Evolutionary conservation across 192 early-diverging fungal species (phyloP).

Genomic region (Phycomyces nitens): DNA sequence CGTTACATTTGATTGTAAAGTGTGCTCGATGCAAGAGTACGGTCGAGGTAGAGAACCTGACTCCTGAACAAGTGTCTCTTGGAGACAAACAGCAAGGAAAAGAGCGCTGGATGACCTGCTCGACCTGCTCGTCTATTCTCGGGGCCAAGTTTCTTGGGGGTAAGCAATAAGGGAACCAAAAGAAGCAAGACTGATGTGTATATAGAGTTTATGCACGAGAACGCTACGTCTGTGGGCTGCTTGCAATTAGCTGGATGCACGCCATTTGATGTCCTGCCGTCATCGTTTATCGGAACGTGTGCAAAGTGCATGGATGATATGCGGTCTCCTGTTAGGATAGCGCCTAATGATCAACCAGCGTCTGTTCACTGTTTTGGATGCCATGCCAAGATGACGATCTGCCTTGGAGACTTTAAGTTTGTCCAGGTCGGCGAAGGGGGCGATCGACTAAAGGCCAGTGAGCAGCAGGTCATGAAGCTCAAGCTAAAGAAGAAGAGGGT

Average conservation of each 20-base stretch:
- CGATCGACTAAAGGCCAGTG: conserved; percentile 21
- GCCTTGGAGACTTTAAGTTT: conserved; percentile 56
- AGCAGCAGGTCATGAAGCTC: conserved; percentile 27
- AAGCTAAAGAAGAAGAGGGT: conserved; percentile 52
- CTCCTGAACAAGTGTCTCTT: conserved; percentile 27
- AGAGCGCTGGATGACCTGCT: conserved; percentile 27
- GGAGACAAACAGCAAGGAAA: conserved; percentile 9
- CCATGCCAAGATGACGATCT: conserved; percentile 43
- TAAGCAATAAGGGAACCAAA: neutral
- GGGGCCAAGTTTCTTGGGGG: conserved; percentile 22
- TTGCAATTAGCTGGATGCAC: conserved; percentile 69
- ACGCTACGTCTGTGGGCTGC: conserved; percentile 58
- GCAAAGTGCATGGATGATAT: conserved; percentile 57
- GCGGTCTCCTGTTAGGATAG: conserved; percentile 40
- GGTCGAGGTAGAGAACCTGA: conserved; percentile 57
- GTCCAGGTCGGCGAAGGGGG: conserved; percentile 36
- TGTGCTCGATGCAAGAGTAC: conserved; percentile 76
- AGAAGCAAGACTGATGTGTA: too few species aligned
- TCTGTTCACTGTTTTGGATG: conserved; percentile 39
- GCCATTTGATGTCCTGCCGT: conserved; percentile 71
- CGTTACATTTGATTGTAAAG: conserved; percentile 60
- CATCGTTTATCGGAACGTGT: conserved; percentile 67
- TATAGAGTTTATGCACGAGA: conserved; percentile 50
- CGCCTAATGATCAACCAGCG: conserved; percentile 38
- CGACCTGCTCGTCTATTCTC: conserved; percentile 24